phyloP scores from a whole-genome alignment of 1,284 basidiomycete genomes.

The Prillingera fragicola region DNA sequence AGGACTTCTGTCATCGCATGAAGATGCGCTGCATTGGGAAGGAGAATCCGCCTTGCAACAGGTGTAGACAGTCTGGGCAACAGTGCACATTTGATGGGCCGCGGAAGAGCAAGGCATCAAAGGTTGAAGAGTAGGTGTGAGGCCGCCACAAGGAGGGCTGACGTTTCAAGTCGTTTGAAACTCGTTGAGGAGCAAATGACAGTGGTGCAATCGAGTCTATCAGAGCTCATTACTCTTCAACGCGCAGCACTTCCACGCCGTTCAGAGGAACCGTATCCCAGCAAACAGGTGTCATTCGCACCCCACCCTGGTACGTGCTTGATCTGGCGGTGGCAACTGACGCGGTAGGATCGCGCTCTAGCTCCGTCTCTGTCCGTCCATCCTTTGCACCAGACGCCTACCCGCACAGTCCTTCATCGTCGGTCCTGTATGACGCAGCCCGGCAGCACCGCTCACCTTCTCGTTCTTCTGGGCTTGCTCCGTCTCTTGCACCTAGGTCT shows the following conservation, averaged over 20 bases:
- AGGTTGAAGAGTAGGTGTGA: conserved; percentile 70
- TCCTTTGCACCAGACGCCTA: no score
- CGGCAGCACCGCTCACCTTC: no score
- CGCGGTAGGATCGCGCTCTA: no score
- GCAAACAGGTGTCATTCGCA: no score
- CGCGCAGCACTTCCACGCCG: no score
- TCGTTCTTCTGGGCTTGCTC: no score
- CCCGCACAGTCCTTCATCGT: no score
- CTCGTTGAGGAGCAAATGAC: conserved; percentile 75
- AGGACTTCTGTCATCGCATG: conserved; percentile 44
- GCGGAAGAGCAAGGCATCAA: conserved; percentile 61
- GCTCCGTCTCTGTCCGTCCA: no score
- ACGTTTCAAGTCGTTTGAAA: conserved; percentile 64
- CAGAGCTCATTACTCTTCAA: conserved; percentile 60
- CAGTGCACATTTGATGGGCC: conserved; percentile 88
- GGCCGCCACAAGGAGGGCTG: background rate
- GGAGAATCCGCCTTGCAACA: conserved; percentile 83
- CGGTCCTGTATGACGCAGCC: no score
- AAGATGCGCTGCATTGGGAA: conserved; percentile 62
- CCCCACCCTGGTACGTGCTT: no score
- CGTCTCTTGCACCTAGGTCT: background rate
- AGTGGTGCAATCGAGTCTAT: conserved; percentile 66
- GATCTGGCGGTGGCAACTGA: no score
- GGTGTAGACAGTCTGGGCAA: conserved; percentile 73
- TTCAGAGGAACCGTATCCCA: no score